Percentiles rank a stretch among this genome's conserved stretches.
These are phyloP conservation scores for Aspergillus quadricinctus DNA, from an alignment of 2,329 filamentous ascomycete genomes.

Conservation along the genomic window DNA sequence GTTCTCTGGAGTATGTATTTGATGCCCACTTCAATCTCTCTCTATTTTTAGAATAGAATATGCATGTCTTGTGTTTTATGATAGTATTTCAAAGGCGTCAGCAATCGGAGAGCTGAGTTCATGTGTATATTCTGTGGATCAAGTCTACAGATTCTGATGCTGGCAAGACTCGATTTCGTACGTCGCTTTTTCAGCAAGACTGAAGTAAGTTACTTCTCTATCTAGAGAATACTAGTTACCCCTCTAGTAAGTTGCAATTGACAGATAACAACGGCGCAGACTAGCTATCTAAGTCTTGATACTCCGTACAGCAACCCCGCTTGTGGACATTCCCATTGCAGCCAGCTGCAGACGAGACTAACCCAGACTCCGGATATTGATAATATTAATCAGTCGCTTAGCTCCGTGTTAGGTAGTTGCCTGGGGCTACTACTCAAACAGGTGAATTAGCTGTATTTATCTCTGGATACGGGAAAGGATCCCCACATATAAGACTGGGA, in stretches of 20 bases:
- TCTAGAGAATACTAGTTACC: neutral
- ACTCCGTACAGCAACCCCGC: constrained; percentile 9
- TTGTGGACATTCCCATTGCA: constrained; percentile 17
- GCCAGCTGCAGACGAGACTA: constrained; percentile 17
- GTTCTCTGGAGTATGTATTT: neutral
- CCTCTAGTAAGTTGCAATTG: neutral
- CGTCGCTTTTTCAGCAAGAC: neutral
- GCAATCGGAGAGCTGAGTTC: neutral
- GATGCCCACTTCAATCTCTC: neutral
- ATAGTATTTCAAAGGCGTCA: neutral
- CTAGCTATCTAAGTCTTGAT: neutral
- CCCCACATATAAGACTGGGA: neutral
- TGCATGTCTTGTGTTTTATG: neutral
- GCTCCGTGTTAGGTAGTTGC: neutral
- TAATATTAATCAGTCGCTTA: neutral
- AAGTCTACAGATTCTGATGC: neutral
- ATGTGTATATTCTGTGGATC: too few relatives aligned
- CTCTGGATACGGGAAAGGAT: neutral
- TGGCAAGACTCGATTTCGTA: neutral
- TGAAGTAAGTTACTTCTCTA: neutral
- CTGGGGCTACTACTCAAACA: neutral
- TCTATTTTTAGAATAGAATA: neutral
- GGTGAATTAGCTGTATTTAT: neutral
- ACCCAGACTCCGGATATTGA: neutral
- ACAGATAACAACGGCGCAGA: neutral